Base-by-base conservation (phyloP, 2,329 filamentous ascomycete genomes). In the Fusarium chuoi region DNA sequence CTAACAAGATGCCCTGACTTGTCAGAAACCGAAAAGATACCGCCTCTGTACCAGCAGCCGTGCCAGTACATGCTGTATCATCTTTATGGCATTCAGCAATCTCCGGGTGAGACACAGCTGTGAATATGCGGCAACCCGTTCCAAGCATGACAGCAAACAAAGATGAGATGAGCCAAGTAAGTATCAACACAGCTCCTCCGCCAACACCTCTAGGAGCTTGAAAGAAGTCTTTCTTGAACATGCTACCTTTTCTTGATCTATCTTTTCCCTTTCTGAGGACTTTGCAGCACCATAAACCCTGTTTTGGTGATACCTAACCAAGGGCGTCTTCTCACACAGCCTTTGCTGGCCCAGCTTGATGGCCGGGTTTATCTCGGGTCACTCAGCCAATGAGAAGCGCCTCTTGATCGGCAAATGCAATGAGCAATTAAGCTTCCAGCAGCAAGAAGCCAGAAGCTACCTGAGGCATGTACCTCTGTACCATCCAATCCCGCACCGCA, bases 311-410 rank as follows among this genome's bases (percentile, higher is more conserved):
- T 62, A 60, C 51, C 54, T 56, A 71, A 68, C 46, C 39, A 38
- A 61, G 55, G 41, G 39, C 59, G 64, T 57, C 57, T 52, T 26
- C 58, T 68, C 55, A 54, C 64, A 65, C 75, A 68, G 56, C 73
- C 65, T 76, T 65, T 75, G 68, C 66, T 75, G 57, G 64, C 64
- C 68, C 73, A 73, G 64, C 75, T 68, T 70, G 62, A 72, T 46
- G 44, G 54, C 66, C 77, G 77, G 77, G 56, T 74, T 65, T 77
- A 78, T 76, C 70, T 78, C 77, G 77, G 77, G 62, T 55, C 52
- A 33, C 42, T 41, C 59, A 64, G 51, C 70, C 65, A 65, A 65
- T 74, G 41, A 66, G 59, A 75, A 68, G 49, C 51, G 22, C 3
- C 8, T 38, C 33, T 30, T 1, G 11, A 52, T 52, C 44, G 24